These are phyloP conservation scores for Carnegiea gigantea DNA, from an alignment of 179 eudicot genomes.

Conservation along the genomic window DNA sequence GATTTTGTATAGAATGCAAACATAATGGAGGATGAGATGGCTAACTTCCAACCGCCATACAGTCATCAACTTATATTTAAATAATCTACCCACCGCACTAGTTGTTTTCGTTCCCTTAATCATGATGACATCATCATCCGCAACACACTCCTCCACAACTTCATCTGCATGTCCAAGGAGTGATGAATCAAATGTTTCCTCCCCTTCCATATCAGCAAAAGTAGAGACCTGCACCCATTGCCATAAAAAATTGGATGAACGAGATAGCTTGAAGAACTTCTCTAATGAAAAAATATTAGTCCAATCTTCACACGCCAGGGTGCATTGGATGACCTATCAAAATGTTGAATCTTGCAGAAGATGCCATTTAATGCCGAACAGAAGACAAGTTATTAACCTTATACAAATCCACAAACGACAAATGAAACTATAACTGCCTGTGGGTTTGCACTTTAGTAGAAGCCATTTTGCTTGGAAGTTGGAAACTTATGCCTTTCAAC, in stretches of 20 bases:
- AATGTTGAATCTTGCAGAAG: neutral
- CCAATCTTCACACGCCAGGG: neutral
- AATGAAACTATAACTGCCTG: neutral
- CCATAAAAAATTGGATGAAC: constrained; percentile 5
- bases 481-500: neutral
- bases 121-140: constrained; percentile 94
- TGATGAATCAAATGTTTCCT: constrained; percentile 94
- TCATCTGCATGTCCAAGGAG: constrained; percentile 90
- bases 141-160: constrained; percentile 94
- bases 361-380: neutral
- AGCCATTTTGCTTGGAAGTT: neutral
- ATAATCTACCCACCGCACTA: constrained; percentile 69
- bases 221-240: constrained; percentile 68
- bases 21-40: neutral
- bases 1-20: neutral
- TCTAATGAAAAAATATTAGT: neutral
- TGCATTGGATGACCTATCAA: neutral
- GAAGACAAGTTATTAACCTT: neutral
- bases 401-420: neutral
- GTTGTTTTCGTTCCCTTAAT: constrained; percentile 84
- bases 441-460: neutral
- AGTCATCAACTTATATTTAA: neutral
- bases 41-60: neutral
- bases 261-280: neutral
- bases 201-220: constrained; percentile 99